phyloP scores from a whole-genome alignment of 1,284 basidiomycete genomes.

The Rhodotorula sp. region DNA sequence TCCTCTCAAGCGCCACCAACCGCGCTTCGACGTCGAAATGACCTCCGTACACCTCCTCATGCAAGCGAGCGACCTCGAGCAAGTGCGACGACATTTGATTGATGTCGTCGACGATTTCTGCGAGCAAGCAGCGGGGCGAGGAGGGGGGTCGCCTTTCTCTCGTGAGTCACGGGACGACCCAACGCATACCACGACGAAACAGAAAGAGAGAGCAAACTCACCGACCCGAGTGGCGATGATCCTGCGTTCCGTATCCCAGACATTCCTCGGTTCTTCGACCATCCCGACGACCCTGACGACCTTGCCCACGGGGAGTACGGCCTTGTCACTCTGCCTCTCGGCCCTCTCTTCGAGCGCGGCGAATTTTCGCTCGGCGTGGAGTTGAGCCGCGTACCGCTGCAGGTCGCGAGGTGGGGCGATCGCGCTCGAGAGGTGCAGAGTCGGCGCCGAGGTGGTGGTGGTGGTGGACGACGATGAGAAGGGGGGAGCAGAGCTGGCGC shows the following conservation, averaged over 20 bases:
- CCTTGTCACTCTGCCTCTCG: neutral
- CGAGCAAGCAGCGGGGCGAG: no score
- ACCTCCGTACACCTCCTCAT: slow-evolving; percentile 12
- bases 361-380: neutral
- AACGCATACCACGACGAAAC: no score
- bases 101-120: slow-evolving; percentile 10
- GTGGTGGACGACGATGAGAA: neutral
- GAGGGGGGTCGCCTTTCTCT: neutral
- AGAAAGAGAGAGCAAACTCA: neutral
- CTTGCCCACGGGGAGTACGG: neutral
- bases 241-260: neutral
- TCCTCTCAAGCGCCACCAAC: slow-evolving; percentile 14
- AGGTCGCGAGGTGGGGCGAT: neutral
- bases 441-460: neutral
- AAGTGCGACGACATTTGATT: slow-evolving; percentile 7
- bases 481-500: neutral
- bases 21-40: slow-evolving; percentile 12
- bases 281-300: slow-evolving; percentile 8
- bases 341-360: slow-evolving; percentile 1
- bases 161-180: no score
- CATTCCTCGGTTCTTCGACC: slow-evolving; percentile 6
- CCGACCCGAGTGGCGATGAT: slow-evolving; percentile 17
- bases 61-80: slow-evolving; percentile 5
- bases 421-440: neutral
- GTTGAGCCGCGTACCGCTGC: neutral